phyloP scores from a whole-genome alignment of 75 land plant species.

The Azolla pinnata region DNA sequence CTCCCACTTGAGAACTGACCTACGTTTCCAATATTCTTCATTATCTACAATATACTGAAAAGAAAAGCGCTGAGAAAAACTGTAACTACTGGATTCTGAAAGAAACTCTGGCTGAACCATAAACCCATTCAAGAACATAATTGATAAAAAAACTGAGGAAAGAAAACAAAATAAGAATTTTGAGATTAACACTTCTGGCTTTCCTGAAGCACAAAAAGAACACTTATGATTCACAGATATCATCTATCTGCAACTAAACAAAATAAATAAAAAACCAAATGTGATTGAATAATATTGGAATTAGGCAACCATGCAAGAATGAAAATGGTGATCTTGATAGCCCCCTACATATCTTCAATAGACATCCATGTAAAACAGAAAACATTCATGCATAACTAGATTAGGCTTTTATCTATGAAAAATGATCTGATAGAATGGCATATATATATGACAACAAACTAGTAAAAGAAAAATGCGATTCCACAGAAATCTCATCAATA shows the following conservation, averaged over 20 bases:
- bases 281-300: too few relatives aligned
- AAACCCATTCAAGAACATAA: not conserved
- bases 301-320: too few relatives aligned
- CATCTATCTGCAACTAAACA: too few relatives aligned
- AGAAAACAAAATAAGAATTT: not conserved
- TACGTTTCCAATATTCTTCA: conserved; percentile 29
- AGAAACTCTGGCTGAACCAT: not conserved
- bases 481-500: not conserved
- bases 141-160: not conserved
- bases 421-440: not conserved
- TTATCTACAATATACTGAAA: conserved; percentile 20
- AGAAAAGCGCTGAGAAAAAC: not conserved
- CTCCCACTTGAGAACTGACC: conserved; percentile 18
- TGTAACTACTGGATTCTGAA: not conserved
- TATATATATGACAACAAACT: not conserved
- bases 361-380: too few relatives aligned
- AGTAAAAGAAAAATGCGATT: not conserved
- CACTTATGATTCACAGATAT: too few relatives aligned
- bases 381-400: too few relatives aligned
- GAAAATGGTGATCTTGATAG: too few relatives aligned
- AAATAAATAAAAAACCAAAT: too few relatives aligned
- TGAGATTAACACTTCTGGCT: too few relatives aligned
- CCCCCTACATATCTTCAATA: too few relatives aligned
- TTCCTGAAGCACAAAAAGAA: too few relatives aligned
- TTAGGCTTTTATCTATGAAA: not conserved